These are phyloP conservation scores for Alliaria petiolata DNA, from an alignment of 345 rosid genomes.

Conservation along the genomic window DNA sequence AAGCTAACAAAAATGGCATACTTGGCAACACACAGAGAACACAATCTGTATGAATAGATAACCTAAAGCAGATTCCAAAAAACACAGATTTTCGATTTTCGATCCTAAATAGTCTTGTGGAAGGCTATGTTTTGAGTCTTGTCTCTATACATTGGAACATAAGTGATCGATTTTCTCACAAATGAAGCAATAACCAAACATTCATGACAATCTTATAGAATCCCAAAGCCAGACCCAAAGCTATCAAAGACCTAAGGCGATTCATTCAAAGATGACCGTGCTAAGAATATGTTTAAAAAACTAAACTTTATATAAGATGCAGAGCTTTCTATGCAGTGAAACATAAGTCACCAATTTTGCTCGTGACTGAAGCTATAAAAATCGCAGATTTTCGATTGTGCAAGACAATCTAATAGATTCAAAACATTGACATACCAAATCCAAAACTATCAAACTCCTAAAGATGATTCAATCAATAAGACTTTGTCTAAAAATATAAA, in stretches of 20 bases:
- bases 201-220: not conserved
- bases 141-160: not conserved
- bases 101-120: too few relatives aligned
- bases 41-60: too few relatives aligned
- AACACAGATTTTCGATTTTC: too few relatives aligned
- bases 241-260: not conserved
- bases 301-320: not conserved
- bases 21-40: not conserved
- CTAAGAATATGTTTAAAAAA: not conserved
- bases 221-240: not conserved
- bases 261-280: not conserved
- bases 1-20: not conserved
- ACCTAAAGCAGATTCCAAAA: not conserved
- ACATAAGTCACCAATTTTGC: not conserved
- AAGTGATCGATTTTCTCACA: not conserved
- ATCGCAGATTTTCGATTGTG: too few relatives aligned
- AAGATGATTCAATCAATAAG: not conserved
- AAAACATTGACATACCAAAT: too few relatives aligned
- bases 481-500: too few relatives aligned
- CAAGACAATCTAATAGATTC: not conserved
- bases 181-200: not conserved
- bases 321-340: not conserved
- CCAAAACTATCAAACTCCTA: not conserved
- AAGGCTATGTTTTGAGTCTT: not conserved
- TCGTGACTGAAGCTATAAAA: not conserved